Base-by-base conservation (phyloP, 192 early-diverging fungal genomes). In the Dispira parvispora region DNA sequence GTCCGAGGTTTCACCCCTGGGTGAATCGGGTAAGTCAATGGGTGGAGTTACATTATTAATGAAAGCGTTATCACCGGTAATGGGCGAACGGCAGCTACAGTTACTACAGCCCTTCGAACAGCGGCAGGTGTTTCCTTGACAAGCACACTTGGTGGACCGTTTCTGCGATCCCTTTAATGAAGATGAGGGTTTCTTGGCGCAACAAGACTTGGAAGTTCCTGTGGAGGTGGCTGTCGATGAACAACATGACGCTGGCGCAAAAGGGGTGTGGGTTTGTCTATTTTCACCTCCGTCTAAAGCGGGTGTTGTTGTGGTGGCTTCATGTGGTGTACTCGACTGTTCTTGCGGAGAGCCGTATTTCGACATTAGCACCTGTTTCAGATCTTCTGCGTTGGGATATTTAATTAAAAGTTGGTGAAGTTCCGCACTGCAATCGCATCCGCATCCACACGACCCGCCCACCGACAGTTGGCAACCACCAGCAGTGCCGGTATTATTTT, bases 371-470 rank as follows among this genome's bases (percentile, higher is more conserved):
- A 42, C 38, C 14, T 43, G 57, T 27, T 60, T 27, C 26, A 60
- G 38, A 42, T 60, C 57, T 8, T 60, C 57, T 14, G 57, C 32
- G 26, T 20, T 18, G 18, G 57, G 57, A 43, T 60, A 60, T 43
- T 12, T 27, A 1, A 13, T 3, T 27, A 73, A 62, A 20, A 76
- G 68, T 45, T 69, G 65, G 54, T 68, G 66, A 21, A 76, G 69
- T 45, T 68, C 61, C 28, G 63, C 45, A 46, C 66, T 54, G 56
- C 75, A 76, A 54, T 73, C 68, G 63, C 75, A 76, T 12, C 75
- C 75, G 45, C 75, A 76, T 12, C 57, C 61, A 62, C 75, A 76
- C 52, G 68, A 65, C 16, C 46, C 46, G 27, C 32, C n/a, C 26
- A 14, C 26, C 2, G 45, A 38, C 14, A 50, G 16, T 25, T 52